Evolutionary conservation across 768 basidiomycete genomes (phyloP), one percentile per base, ranked within the genome.

Genomic region (Trametes cingulata): DNA sequence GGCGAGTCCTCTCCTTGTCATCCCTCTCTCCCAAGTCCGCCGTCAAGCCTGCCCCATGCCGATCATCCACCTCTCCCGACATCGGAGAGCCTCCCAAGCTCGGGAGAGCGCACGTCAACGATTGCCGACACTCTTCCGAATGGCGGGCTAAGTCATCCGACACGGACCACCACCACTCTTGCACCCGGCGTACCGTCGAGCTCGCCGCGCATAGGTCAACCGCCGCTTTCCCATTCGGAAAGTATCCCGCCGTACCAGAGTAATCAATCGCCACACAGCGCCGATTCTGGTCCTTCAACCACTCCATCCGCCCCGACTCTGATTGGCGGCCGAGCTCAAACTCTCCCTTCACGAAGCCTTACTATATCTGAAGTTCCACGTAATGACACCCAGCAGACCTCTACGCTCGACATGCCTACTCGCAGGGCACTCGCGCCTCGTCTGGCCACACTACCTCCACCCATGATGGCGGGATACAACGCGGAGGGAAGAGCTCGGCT

Each of bases 401-500:
- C 43, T 1, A 56, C 47, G 13, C n/a, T 50, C 5, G 37, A 36
- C 24, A 22, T 39, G 25, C 9, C 59, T 25, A 33, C 50, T 10
- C 60, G 57, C 49, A 42, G 65, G 14, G 57, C 60, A 17, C 48
- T 68, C 13, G 64, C 66, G 25, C 68, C 66, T 0, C 67, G 69
- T 7, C 69, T 72, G 19, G 69, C 69, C 43, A 71, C 71, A 3
- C 62, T 71, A 13, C 71, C 69, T 1, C 68, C 71, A 2, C 69
- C 71, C 1, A 65, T 70, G 65, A 71, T 72, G 69, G 67, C 67
- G 5, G 66, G 68, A 6, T 68, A 68, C 50, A 63, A 63, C 24
- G 71, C 75, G 2, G 71, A 75, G 58, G 78, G 77, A 51, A 73
- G 75, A 42, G 72, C 74, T 2, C 76, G 80, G 19, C 67, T 82